Evolutionary conservation across 2,329 filamentous ascomycete genomes (phyloP).

Genomic region (Lachnellula subtilissima): DNA sequence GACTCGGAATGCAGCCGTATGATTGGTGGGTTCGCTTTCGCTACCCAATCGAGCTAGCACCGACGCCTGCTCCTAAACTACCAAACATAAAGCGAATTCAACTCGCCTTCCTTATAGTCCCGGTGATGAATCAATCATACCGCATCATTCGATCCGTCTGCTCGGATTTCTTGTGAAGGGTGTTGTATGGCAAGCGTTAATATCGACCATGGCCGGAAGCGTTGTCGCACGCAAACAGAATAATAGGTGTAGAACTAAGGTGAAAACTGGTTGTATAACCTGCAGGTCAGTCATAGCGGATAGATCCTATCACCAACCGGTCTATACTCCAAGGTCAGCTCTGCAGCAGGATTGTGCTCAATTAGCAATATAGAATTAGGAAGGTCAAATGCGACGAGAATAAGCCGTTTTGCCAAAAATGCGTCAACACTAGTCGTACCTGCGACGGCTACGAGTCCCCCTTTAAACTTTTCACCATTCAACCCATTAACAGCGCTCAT

Average conservation of each 20-base stretch:
- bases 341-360: constrained; percentile 17
- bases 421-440: constrained; percentile 36
- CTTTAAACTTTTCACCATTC: constrained; percentile 30
- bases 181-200: constrained; percentile 17
- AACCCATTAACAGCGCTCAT: constrained; percentile 19
- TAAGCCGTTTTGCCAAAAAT: constrained; percentile 26
- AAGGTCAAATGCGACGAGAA: constrained; percentile 26
- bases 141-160: constrained; percentile 26
- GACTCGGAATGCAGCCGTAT: constrained; percentile 12
- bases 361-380: constrained; percentile 43
- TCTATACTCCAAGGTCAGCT: constrained; percentile 14
- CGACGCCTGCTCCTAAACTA: constrained; percentile 11
- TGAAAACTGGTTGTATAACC: constrained; percentile 40
- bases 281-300: constrained; percentile 36
- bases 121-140: constrained; percentile 9
- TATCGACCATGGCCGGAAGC: constrained; percentile 22
- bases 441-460: constrained; percentile 41
- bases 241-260: constrained; percentile 31
- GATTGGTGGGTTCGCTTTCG: constrained; percentile 33
- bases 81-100: constrained; percentile 6
- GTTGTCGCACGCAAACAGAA: constrained; percentile 27
- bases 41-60: constrained; percentile 26
- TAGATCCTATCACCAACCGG: constrained; percentile 8
- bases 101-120: constrained; percentile 11
- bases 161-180: constrained; percentile 22